Evolutionary conservation across 1,139 yeast species (phyloP).

Genomic region (Yamadazyma jaroonii): DNA sequence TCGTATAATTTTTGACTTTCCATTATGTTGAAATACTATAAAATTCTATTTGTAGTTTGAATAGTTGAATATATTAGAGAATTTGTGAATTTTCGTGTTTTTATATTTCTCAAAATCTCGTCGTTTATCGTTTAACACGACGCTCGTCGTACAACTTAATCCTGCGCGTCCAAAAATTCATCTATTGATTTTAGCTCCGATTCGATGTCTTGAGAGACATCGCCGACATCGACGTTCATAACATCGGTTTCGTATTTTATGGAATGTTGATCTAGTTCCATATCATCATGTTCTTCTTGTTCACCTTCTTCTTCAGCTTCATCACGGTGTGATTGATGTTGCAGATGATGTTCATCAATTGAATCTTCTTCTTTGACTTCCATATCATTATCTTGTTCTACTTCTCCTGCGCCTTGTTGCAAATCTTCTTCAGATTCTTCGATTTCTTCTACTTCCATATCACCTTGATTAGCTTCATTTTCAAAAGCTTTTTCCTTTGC

Average conservation of each 20-base stretch:
- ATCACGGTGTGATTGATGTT: background rate
- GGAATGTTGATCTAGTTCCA: background rate
- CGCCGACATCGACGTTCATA: background rate
- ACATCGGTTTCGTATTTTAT: background rate
- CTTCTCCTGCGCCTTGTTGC: too few species aligned
- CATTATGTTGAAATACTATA: slow-evolving; percentile 8
- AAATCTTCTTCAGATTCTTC: slow-evolving; percentile 5
- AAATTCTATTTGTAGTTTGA: slow-evolving; percentile 1
- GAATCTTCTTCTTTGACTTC: slow-evolving; percentile 12
- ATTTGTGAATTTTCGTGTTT: slow-evolving; percentile 2
- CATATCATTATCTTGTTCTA: slow-evolving; percentile 5
- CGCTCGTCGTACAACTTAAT: too few species aligned
- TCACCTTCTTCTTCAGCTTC: background rate
- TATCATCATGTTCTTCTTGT: background rate
- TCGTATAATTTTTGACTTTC: slow-evolving; percentile 19
- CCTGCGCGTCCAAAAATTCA: too few species aligned
- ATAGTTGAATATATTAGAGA: background rate
- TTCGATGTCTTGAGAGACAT: background rate
- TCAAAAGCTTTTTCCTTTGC: slow-evolving; percentile 17
- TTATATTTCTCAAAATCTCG: slow-evolving; percentile 3
- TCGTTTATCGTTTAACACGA: background rate
- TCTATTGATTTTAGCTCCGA: background rate
- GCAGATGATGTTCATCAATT: slow-evolving; percentile 3
- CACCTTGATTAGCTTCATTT: slow-evolving; percentile 5
- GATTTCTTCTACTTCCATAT: slow-evolving; percentile 6